phyloP scores from a whole-genome alignment of 768 basidiomycete species.

The Tulasnella sp. region DNA sequence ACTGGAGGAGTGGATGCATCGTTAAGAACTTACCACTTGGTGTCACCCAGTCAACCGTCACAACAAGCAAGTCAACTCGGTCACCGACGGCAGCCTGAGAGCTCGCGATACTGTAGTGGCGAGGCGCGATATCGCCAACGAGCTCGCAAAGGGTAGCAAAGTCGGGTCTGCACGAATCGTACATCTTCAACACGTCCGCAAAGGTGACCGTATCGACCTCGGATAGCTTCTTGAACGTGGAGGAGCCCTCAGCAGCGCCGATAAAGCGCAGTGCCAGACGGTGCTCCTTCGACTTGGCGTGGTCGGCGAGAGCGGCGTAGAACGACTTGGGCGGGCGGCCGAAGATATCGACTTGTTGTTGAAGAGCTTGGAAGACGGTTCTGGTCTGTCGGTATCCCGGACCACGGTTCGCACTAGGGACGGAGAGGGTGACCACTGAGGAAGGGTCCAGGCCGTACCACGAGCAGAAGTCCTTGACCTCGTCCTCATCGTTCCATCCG shows the following conservation, averaged over 20 bases:
- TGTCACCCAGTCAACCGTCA: slow-evolving; percentile 90
- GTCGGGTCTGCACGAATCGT: slow-evolving; percentile 67
- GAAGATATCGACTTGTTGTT: slow-evolving; percentile 95
- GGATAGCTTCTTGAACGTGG: slow-evolving; percentile 90
- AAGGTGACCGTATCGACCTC: slow-evolving; percentile 95
- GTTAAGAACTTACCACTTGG: slow-evolving; percentile 55
- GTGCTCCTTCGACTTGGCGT: slow-evolving; percentile 63
- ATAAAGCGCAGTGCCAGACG: slow-evolving; percentile 82
- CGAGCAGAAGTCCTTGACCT: slow-evolving; percentile 78
- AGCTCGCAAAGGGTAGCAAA: slow-evolving; percentile 82
- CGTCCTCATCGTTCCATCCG: slow-evolving; percentile 91
- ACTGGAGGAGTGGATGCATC: background rate
- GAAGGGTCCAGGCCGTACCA: slow-evolving; percentile 87
- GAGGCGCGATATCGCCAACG: slow-evolving; percentile 90
- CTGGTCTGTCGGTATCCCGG: slow-evolving; percentile 77
- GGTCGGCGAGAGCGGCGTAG: slow-evolving; percentile 75
- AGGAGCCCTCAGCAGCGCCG: slow-evolving; percentile 79
- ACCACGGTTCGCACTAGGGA: slow-evolving; percentile 35
- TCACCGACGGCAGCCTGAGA: slow-evolving; percentile 92
- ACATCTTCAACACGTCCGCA: slow-evolving; percentile 72
- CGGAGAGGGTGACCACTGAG: slow-evolving; percentile 72
- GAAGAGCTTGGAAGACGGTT: slow-evolving; percentile 89
- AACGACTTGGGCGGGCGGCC: slow-evolving; percentile 95
- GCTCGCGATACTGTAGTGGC: slow-evolving; percentile 97
- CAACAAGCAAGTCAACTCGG: slow-evolving; percentile 88